These are phyloP conservation scores for Mycena galopus DNA, from an alignment of 768 basidiomycete species.

Conservation along the genomic window DNA sequence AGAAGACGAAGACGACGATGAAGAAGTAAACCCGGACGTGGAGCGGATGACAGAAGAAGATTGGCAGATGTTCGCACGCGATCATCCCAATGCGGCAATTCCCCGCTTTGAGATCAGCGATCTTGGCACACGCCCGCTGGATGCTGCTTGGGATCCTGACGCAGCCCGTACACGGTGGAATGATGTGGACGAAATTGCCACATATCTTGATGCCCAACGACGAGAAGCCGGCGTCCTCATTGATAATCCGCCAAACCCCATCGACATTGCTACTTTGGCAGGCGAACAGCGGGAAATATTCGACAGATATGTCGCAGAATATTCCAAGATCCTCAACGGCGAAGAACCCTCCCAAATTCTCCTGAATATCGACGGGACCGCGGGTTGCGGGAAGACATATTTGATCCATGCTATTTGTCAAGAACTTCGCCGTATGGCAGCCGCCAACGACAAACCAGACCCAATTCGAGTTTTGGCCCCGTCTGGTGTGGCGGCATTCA, in stretches of 20 bases:
- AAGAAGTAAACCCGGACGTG: background rate
- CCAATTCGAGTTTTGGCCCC: background rate
- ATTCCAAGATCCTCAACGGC: background rate
- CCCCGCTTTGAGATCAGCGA: background rate
- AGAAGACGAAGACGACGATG: background rate
- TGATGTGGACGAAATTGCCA: conserved; percentile 1
- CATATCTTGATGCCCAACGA: background rate
- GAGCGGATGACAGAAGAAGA: background rate
- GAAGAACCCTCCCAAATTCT: background rate
- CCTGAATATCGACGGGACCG: conserved; percentile 21
- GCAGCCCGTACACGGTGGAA: conserved; percentile 11
- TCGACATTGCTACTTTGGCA: background rate
- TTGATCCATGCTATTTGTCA: conserved; percentile 24
- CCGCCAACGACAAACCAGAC: background rate
- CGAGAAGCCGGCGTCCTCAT: background rate
- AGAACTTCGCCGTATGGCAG: background rate
- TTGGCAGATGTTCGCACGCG: background rate
- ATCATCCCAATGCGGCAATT: background rate
- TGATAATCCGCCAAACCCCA: background rate
- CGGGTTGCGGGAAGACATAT: conserved; percentile 30
- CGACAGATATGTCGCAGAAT: background rate
- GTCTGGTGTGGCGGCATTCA: background rate
- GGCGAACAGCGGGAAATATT: conserved; percentile 4
- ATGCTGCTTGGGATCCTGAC: conserved; percentile 15
- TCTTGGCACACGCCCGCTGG: conserved; percentile 26